Conservation (phyloP, 176 grass and related monocot species). For the Musa troglodytarum region DNA sequence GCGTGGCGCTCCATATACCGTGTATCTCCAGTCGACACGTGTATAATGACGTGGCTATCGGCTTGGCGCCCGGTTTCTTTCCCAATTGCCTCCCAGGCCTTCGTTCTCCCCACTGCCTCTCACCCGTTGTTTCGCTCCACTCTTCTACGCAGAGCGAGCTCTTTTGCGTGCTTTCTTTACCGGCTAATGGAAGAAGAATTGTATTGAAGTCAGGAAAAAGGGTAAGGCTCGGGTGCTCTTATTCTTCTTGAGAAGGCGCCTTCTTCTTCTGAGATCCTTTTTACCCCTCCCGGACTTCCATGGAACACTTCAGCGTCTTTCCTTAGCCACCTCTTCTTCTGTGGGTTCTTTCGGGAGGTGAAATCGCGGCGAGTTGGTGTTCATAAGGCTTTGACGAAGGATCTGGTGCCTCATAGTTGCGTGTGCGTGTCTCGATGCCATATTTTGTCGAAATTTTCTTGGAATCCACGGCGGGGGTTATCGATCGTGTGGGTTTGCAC, state of each 20-base stretch:
- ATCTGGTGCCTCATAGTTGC: neutral
- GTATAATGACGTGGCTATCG: neutral
- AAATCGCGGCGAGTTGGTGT: neutral
- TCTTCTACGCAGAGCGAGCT: neutral
- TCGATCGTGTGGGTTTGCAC: neutral
- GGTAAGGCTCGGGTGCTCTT: neutral
- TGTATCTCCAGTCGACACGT: neutral
- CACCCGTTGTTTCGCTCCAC: neutral
- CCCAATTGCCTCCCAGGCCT: neutral
- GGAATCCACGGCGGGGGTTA: neutral
- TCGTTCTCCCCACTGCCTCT: neutral
- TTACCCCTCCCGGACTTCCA: neutral
- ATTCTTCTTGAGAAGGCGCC: neutral
- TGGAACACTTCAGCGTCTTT: neutral
- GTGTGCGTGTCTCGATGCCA: neutral
- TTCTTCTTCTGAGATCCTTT: neutral
- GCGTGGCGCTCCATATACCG: neutral
- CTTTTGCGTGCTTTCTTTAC: neutral
- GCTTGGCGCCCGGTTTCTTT: slow-evolving; percentile 5
- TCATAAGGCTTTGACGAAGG: neutral
- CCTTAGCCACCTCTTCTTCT: neutral
- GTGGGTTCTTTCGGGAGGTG: neutral
- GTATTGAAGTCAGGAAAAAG: neutral
- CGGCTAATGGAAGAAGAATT: neutral
- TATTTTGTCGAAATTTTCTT: neutral